phyloP scores from a whole-genome alignment of 2,329 filamentous ascomycete species.

The Rhytidhysteron rufulum region DNA sequence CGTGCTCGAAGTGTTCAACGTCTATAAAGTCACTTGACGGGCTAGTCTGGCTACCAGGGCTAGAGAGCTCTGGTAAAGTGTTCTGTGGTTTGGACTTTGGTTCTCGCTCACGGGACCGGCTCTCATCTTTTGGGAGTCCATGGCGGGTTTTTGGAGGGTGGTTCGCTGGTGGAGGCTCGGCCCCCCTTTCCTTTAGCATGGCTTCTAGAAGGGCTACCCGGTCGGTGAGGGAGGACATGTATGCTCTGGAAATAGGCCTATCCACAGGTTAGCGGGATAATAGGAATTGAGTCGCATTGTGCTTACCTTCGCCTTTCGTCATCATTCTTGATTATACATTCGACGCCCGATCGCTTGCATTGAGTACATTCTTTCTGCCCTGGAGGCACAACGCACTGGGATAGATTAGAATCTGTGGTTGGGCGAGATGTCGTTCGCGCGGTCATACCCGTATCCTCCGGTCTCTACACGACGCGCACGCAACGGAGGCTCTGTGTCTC shows the following conservation, averaged over 20 bases:
- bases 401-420: no score
- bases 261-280: slow-evolving; percentile 7
- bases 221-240: slow-evolving; percentile 56
- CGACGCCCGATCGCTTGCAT: slow-evolving; percentile 49
- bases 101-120: slow-evolving; percentile 19
- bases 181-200: slow-evolving; percentile 50
- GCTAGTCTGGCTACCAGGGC: slow-evolving; percentile 27
- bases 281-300: not conserved
- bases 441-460: slow-evolving; percentile 39
- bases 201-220: slow-evolving; percentile 51
- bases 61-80: slow-evolving; percentile 22
- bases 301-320: slow-evolving; percentile 53
- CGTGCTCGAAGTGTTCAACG: slow-evolving; percentile 20
- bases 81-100: slow-evolving; percentile 9
- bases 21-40: slow-evolving; percentile 26
- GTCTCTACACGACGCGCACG: slow-evolving; percentile 52
- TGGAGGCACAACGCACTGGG: slow-evolving; percentile 52
- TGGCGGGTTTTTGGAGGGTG: slow-evolving; percentile 52
- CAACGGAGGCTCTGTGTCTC: slow-evolving; percentile 49
- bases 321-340: slow-evolving; percentile 56
- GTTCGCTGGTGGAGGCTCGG: slow-evolving; percentile 47
- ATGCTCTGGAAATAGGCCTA: slow-evolving; percentile 56
- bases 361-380: slow-evolving; percentile 51
- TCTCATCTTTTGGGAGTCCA: slow-evolving; percentile 29
- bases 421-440: no score